Conservation (phyloP, 306 rosid genomes). For the Purshia tridentata region DNA sequence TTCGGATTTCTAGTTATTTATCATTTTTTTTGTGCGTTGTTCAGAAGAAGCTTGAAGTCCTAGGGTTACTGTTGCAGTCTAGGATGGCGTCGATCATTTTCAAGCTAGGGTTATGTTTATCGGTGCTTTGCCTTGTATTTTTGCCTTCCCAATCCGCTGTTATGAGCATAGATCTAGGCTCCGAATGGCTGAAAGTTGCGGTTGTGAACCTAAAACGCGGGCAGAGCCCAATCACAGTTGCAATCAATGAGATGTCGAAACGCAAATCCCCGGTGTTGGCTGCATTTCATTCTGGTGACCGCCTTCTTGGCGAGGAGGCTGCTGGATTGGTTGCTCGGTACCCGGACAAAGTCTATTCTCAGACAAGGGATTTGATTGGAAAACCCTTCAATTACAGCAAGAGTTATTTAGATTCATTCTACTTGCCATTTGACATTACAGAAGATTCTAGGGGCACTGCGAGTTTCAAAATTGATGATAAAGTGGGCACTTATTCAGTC, state of each 20-base stretch:
- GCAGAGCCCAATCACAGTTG: constrained; percentile 83
- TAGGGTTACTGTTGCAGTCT: constrained; percentile 17
- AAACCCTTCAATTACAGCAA: constrained; percentile 56
- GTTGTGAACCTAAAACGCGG: constrained; percentile 96
- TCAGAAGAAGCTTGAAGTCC: constrained; percentile 39
- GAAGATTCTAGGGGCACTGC: constrained; percentile 66
- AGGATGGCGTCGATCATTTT: constrained; percentile 58
- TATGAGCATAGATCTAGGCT: constrained; percentile 95
- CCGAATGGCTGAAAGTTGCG: constrained; percentile 83
- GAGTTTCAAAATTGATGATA: constrained; percentile 53
- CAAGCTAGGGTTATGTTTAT: constrained; percentile 48
- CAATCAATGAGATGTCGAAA: constrained; percentile 96
- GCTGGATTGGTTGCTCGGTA: constrained; percentile 85
- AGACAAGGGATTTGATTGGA: constrained; percentile 72
- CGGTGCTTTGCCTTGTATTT: constrained; percentile 33
- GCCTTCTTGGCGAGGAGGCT: constrained; percentile 89
- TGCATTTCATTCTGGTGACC: constrained; percentile 74
- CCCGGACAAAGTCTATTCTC: constrained; percentile 82
- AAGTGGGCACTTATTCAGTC: constrained; percentile 45
- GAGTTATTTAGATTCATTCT: constrained; percentile 54
- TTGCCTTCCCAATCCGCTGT: constrained; percentile 85
- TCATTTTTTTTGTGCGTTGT: constrained; percentile 17
- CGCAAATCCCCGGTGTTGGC: constrained; percentile 84
- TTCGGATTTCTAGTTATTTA: neutral
- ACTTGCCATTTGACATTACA: constrained; percentile 64